phyloP scores from a whole-genome alignment of 441 rosid genomes.

The Jatropha podagrica region DNA sequence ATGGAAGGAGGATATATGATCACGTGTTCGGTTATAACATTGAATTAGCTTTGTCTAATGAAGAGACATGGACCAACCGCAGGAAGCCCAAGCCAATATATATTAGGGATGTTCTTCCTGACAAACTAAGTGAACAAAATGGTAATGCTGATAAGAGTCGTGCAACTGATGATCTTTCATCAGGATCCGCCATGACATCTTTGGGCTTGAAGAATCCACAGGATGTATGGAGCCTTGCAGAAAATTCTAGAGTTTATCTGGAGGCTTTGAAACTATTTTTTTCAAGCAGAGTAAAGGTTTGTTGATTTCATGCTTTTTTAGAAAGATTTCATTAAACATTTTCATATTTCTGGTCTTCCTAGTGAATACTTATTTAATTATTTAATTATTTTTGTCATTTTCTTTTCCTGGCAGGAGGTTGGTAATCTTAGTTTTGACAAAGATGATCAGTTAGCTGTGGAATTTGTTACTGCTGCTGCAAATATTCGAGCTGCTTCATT shows the following conservation, averaged over 20 bases:
- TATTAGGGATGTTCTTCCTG: constrained; percentile 59
- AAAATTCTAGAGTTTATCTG: constrained; percentile 76
- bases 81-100: constrained; percentile 76
- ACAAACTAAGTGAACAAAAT: constrained; percentile 50
- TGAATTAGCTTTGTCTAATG: constrained; percentile 83
- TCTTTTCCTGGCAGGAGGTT: constrained; percentile 55
- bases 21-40: constrained; percentile 96
- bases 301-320: constrained; percentile 15
- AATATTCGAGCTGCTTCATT: constrained; percentile 93
- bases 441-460: constrained; percentile 98
- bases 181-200: constrained; percentile 73
- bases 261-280: constrained; percentile 79
- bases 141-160: constrained; percentile 51
- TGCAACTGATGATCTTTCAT: constrained; percentile 38
- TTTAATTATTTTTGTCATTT: neutral
- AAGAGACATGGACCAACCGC: constrained; percentile 94
- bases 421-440: constrained; percentile 93
- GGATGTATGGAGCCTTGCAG: constrained; percentile 81
- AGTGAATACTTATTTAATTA: neutral
- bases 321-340: neutral
- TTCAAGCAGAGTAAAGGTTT: constrained; percentile 68
- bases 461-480: constrained; percentile 97
- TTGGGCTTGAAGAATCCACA: constrained; percentile 96
- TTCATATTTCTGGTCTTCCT: constrained; percentile 7
- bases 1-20: constrained; percentile 92